Evolutionary conservation across 345 rosid species (phyloP), one percentile per base, ranked within the genome.

Genomic region (Euphorbia tirucalli): DNA sequence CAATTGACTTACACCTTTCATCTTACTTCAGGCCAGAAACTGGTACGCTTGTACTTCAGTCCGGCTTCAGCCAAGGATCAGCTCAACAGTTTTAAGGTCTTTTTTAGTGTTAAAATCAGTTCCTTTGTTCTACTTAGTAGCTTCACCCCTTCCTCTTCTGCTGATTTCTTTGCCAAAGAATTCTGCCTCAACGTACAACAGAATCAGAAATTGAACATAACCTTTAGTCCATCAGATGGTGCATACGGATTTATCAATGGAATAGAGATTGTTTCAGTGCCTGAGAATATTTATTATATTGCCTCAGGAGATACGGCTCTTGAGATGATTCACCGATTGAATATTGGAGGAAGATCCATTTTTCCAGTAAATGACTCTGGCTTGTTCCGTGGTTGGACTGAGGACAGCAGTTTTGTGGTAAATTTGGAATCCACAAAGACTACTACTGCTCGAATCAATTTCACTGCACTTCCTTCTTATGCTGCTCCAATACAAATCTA

Each of bases 211-310:
- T 43, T 86, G 31, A 81, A 68, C 48, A 39, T 88, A 30, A 77
- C 78, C 0, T 83, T 88, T 72, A 59, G 6, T 10, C 87, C 88
- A 10, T 49, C 78, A 15, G 18, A 59, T 11, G 41, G 64, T 7
- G 37, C 86, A 5, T 79, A 62, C 21, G 83, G 81, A 25, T 74
- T 84, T 27, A 64, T 84, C 68, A 84, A 81, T 27, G 84, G 80
- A 22, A 74, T 84, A 4, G 83, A 84, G 65, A 32, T 84, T 14
- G 75, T 83, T 25, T 81, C 85, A n/a, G n/a, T n/a, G n/a, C n/a
- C n/a, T n/a, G n/a, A n/a, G n/a, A n/a, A n/a, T n/a, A n/a, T n/a
- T n/a, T n/a, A n/a, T n/a, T n/a, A n/a, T n/a, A n/a, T n/a, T n/a
- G n/a, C n/a, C n/a, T n/a, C n/a, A n/a, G n/a, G n/a, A n/a, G n/a